Evolutionary conservation across 1,139 yeast genomes (phyloP), one percentile per base, ranked within the genome.

Genomic region (Yamadazyma dendronema): DNA sequence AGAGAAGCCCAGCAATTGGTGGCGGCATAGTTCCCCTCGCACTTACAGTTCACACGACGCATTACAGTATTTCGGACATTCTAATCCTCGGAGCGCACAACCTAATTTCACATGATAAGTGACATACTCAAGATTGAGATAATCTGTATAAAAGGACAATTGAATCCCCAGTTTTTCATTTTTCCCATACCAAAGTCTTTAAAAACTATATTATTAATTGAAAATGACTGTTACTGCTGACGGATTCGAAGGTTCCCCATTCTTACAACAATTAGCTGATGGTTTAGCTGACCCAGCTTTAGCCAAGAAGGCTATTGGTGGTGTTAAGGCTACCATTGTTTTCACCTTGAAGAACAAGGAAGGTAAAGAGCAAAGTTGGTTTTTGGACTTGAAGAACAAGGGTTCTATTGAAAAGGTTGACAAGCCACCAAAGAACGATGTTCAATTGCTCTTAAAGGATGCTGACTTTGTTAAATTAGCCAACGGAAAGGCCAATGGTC

Each of bases 401-500:
- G 94, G 92, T 44, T 52, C 66, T 24, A 66, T 83, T 41, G 62
- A 62, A 40, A 72, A 74, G 56, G 77, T 70, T 33, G 68, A 67
- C 35, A 67, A 74, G 36, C 61, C 74, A 15, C 74, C 74, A 47
- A 75, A 74, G 60, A 72, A 79, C 39, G 94, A 85, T 53, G 82
- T 85, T 47, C 81, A 75, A 47, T 77, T 86, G 59, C 63, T 72
- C 48, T 67, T 85, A 51, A 68, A 68, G 48, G 95, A 86, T 55
- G 66, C 67, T 43, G 82, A 79, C 52, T 79, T 86, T 52, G 82
- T 74, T 50, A 79, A 76, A 58, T 74, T 86, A 53, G 86, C 85
- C 39, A 65, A 71, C 45, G 94, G 94, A 50, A 83, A 84, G 69
- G 81, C 88, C 47, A 83, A 82, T 59, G 89, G 95, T 41, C 95